These are phyloP conservation scores for Sambucus nigra DNA, from an alignment of 129 eudicot genomes.

Conservation along the genomic window DNA sequence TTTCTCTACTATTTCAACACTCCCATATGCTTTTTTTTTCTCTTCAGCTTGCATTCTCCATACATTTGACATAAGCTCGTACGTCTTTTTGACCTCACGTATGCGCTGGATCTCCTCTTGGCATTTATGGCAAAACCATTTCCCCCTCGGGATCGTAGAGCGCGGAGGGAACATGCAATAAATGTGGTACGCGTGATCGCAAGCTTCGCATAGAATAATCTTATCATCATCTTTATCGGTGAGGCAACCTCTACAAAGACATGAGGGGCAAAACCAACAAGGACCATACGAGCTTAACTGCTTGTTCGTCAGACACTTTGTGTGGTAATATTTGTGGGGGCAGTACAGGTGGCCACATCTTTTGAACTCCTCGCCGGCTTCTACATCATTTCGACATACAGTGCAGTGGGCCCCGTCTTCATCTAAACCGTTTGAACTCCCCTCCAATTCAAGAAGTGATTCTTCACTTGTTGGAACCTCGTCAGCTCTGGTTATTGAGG, in stretches of 20 bases:
- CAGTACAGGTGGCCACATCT: constrained; percentile 62
- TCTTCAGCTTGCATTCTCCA: constrained; percentile 20
- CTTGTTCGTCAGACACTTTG: constrained; percentile 45
- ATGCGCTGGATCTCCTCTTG: constrained; percentile 40
- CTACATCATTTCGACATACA: constrained; percentile 36
- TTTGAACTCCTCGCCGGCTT: constrained; percentile 28
- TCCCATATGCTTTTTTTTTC: background rate
- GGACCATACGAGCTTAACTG: constrained; percentile 44
- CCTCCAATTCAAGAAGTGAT: constrained; percentile 21
- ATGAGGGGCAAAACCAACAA: constrained; percentile 90
- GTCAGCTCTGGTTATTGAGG: background rate
- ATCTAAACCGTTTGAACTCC: constrained; percentile 26
- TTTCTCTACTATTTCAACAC: background rate
- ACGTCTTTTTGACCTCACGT: constrained; percentile 31
- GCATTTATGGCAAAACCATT: constrained; percentile 76
- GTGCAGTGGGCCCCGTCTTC: constrained; percentile 37
- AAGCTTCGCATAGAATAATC: constrained; percentile 78
- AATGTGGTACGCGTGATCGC: constrained; percentile 82
- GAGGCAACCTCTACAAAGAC: constrained; percentile 74
- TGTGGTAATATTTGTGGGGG: constrained; percentile 57
- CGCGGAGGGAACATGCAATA: constrained; percentile 69
- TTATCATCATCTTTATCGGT: constrained; percentile 68
- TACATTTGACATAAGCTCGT: constrained; percentile 24
- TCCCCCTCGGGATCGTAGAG: constrained; percentile 45
- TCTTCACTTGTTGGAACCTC: constrained; percentile 13